Evolutionary conservation across 345 rosid species (phyloP), one percentile per base, ranked within the genome.

Genomic region (Syzygium aqueum): DNA sequence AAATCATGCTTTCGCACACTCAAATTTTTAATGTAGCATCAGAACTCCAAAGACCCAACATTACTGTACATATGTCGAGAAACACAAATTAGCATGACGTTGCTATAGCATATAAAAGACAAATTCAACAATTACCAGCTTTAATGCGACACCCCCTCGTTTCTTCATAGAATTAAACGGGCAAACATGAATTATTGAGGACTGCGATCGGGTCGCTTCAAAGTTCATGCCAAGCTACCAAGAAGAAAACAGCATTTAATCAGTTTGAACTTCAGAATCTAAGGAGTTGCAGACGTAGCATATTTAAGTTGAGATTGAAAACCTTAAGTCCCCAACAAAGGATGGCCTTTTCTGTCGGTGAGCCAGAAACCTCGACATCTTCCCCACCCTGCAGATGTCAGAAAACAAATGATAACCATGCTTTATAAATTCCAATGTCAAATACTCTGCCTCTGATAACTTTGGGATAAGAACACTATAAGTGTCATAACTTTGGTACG

Each of bases 341-440:
- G 84, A 93, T 90, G 46, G 94, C 94, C 87, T 92, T 92, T 86
- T 92, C 94, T 4, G 93, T 94, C 37, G 94, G 96, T 53, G 93
- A 88, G 9, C 92, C 93, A 25, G 90, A 87, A 57, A 94, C 87
- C 87, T 90, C 93, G 37, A 89, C 86, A 53, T 50, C 53, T 16
- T n/a, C 59, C 53, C 85, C 85, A 84, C 27, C 57, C 85, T 84
- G 25, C 40, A 28, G 57, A 84, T 52, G 85, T 84, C 6, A 2
- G 25, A 84, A 25, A 54, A 30, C 25, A 84, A 19, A 49, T n/a
- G 30, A 84, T 4, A 30, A 84, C 57, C 11, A 65, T 30, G 43
- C 77, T 43, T 59, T 59, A 59, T 28, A 27, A 59, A 59, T 3
- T 65, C 78, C 78, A 65, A 65, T 30, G 33, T 2, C 78, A 65